Evolutionary conservation across 257 asterid genomes (phyloP).

Genomic region (Orobanche coerulescens): DNA sequence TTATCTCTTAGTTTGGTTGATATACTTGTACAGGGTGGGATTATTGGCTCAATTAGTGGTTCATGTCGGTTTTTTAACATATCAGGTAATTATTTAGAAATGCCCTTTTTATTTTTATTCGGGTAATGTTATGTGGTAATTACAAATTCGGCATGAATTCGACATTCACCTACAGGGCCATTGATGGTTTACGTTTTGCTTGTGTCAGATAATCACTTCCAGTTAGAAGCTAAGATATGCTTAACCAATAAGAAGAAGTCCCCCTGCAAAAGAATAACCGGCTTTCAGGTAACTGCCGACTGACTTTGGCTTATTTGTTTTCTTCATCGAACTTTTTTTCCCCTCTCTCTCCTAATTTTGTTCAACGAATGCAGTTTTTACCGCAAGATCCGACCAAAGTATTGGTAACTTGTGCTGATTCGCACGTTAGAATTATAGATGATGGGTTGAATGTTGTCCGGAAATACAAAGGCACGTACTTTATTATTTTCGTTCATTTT

Average conservation of each 20-base stretch:
- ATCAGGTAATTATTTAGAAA: constrained; percentile 43
- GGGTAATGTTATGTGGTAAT: neutral
- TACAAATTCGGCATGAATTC: neutral
- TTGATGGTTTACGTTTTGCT: constrained; percentile 17
- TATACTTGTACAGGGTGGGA: constrained; percentile 53
- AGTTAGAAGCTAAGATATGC: constrained; percentile 57
- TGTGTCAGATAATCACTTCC: constrained; percentile 55
- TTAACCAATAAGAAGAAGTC: constrained; percentile 72
- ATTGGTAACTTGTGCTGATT: constrained; percentile 76
- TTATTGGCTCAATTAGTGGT: constrained; percentile 72
- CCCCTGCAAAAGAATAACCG: constrained; percentile 70
- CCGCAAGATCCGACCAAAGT: constrained; percentile 66
- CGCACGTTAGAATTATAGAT: constrained; percentile 63
- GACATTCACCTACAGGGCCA: neutral
- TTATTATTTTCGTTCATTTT: constrained; percentile 1
- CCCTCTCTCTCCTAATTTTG: neutral
- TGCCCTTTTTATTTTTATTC: neutral
- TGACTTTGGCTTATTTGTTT: constrained; percentile 3
- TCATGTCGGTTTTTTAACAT: constrained; percentile 56
- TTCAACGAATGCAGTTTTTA: constrained; percentile 49
- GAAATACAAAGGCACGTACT: constrained; percentile 65
- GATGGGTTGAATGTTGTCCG: constrained; percentile 47
- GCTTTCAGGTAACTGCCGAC: constrained; percentile 65
- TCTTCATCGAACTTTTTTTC: neutral
- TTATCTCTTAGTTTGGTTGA: constrained; percentile 16